Evolutionary conservation across 2,329 filamentous ascomycete species (phyloP).

Genomic region (Pseudogymnoascus sp.): DNA sequence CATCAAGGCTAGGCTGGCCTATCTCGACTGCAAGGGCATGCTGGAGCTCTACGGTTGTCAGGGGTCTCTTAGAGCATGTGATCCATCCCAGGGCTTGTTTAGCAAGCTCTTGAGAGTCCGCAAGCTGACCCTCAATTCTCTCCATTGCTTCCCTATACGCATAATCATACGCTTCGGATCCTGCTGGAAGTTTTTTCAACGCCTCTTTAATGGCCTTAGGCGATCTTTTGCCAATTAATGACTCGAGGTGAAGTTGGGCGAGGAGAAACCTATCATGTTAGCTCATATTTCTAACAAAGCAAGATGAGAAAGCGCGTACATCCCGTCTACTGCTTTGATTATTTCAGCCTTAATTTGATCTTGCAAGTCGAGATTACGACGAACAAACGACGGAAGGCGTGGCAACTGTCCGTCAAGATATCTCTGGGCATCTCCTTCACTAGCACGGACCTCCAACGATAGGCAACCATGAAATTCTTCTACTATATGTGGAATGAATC

Average conservation of each 20-base stretch:
- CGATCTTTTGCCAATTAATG: slow-evolving; percentile 26
- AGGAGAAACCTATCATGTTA: slow-evolving; percentile 29
- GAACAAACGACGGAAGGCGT: slow-evolving; percentile 16
- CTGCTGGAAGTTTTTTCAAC: slow-evolving; percentile 27
- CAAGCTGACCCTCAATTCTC: slow-evolving; percentile 33
- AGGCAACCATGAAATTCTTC: slow-evolving; percentile 12
- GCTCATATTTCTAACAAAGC: not conserved
- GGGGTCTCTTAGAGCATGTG: slow-evolving; percentile 27
- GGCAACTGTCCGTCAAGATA: slow-evolving; percentile 25
- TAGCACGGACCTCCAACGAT: slow-evolving; percentile 28
- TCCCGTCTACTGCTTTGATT: slow-evolving; percentile 24
- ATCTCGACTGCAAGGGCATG: slow-evolving; percentile 34
- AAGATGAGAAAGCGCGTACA: slow-evolving; percentile 24
- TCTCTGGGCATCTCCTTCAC: slow-evolving; percentile 25
- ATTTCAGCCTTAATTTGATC: slow-evolving; percentile 21
- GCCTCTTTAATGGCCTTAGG: slow-evolving; percentile 27
- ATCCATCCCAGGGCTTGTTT: slow-evolving; percentile 35
- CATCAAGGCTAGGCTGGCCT: slow-evolving; percentile 24
- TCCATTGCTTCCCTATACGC: slow-evolving; percentile 37
- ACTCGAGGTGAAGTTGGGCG: slow-evolving; percentile 31
- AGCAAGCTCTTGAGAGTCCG: slow-evolving; percentile 30
- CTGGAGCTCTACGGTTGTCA: slow-evolving; percentile 31
- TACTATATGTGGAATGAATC: slow-evolving; percentile 19
- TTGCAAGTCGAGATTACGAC: slow-evolving; percentile 15
- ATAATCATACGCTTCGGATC: slow-evolving; percentile 27